Conservation (phyloP, 139 green algal species). For the Zygnema cylindricum region DNA sequence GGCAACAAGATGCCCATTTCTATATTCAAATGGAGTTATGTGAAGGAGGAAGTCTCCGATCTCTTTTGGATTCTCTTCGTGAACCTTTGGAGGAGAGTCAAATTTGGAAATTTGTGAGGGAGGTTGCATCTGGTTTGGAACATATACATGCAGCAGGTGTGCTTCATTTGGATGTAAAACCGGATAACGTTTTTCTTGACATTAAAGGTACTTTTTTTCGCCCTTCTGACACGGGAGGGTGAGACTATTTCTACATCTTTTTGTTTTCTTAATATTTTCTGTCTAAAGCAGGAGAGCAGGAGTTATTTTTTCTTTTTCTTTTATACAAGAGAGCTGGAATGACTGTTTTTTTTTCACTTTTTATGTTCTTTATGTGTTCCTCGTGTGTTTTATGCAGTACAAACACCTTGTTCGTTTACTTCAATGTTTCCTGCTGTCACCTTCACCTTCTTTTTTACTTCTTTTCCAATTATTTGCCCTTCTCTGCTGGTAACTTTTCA, state of each 20-base stretch:
- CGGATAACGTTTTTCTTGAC: slow-evolving; percentile 81
- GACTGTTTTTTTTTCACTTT: too few relatives aligned
- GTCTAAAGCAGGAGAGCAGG: not conserved
- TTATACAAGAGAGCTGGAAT: too few relatives aligned
- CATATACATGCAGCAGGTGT: slow-evolving; percentile 77
- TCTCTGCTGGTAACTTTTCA: too few relatives aligned
- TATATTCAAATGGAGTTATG: slow-evolving; percentile 78
- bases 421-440: too few relatives aligned
- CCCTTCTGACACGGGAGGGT: too few relatives aligned
- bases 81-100: slow-evolving; percentile 40
- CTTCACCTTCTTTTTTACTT: too few relatives aligned
- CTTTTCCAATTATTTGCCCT: too few relatives aligned
- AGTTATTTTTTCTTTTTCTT: not conserved
- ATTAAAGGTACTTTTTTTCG: slow-evolving; percentile 30
- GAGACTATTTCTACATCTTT: too few relatives aligned
- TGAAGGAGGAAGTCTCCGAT: slow-evolving; percentile 61
- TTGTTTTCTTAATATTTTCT: too few relatives aligned
- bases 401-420: too few relatives aligned
- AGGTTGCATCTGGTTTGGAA: slow-evolving; percentile 69
- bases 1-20: slow-evolving; percentile 81
- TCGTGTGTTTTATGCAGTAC: too few relatives aligned
- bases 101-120: slow-evolving; percentile 58
- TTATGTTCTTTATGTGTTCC: too few relatives aligned
- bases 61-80: slow-evolving; percentile 66
- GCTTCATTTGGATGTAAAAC: slow-evolving; percentile 86